phyloP scores from a whole-genome alignment of 805 yeast genomes.

The Candida germanica region DNA sequence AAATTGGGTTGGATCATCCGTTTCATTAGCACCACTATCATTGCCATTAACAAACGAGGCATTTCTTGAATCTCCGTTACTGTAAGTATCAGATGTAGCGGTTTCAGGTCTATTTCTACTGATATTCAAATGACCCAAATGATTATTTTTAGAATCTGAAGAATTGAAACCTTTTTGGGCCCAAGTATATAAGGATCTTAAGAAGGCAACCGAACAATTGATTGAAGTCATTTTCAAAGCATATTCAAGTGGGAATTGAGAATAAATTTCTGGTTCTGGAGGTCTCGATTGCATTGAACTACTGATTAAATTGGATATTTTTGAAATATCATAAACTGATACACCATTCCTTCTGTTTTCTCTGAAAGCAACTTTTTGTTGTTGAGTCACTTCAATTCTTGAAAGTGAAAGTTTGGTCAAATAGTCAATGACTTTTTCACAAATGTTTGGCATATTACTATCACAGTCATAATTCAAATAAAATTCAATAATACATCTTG shows the following conservation, averaged over 20 bases:
- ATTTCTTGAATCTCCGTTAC: conserved; percentile 24
- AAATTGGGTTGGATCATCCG: conserved; percentile 79
- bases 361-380: conserved; percentile 53
- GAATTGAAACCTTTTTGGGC: conserved; percentile 55
- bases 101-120: conserved; percentile 23
- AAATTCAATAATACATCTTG: conserved; percentile 86
- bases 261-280: conserved; percentile 54
- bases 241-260: conserved; percentile 70
- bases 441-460: conserved; percentile 71
- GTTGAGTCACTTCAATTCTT: conserved; percentile 66
- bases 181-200: conserved; percentile 83
- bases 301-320: conserved; percentile 75
- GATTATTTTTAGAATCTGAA: neutral
- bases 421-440: conserved; percentile 78
- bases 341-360: conserved; percentile 50
- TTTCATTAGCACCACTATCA: conserved; percentile 27
- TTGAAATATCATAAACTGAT: conserved; percentile 69
- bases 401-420: conserved; percentile 69
- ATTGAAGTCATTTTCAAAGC: conserved; percentile 81
- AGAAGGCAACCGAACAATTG: conserved; percentile 73
- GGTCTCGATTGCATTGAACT: conserved; percentile 54
- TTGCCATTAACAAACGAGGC: conserved; percentile 17
- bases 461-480: conserved; percentile 96
- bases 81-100: conserved; percentile 25
- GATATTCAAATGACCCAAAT: conserved; percentile 5